These are phyloP conservation scores for Fusarium camptoceras DNA, from an alignment of 2,329 filamentous ascomycete genomes.

Conservation along the genomic window DNA sequence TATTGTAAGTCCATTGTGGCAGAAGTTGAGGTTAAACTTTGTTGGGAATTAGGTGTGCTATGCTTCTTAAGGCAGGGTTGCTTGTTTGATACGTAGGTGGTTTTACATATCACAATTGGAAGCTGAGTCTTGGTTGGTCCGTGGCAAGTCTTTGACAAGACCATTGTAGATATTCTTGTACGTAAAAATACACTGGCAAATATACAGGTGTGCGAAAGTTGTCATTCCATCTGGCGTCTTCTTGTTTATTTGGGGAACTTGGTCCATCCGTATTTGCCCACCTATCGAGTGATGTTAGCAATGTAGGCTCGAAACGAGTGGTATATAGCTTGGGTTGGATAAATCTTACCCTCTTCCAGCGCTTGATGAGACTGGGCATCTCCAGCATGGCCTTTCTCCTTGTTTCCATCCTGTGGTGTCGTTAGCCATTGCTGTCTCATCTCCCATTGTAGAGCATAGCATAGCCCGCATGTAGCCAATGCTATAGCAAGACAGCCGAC, in stretches of 20 bases:
- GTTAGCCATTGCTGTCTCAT: conserved; percentile 33
- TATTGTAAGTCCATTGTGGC: background rate
- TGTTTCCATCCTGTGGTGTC: conserved; percentile 76
- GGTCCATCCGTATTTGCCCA: conserved; percentile 67
- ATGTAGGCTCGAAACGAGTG: background rate
- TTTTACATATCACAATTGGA: conserved; percentile 4
- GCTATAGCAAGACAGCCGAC: conserved; percentile 47
- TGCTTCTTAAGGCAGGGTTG: background rate
- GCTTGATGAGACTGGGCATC: conserved; percentile 91
- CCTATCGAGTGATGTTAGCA: conserved; percentile 57
- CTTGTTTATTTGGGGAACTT: conserved; percentile 66
- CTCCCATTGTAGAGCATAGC: background rate
- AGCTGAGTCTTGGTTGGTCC: background rate
- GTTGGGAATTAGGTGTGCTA: background rate
- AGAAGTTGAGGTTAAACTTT: background rate
- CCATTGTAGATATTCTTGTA: conserved; percentile 40
- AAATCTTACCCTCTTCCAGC: conserved; percentile 85
- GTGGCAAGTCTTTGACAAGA: conserved; percentile 22
- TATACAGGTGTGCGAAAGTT: conserved; percentile 47
- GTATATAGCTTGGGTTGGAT: background rate
- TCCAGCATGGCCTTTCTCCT: conserved; percentile 91
- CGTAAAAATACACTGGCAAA: conserved; percentile 51
- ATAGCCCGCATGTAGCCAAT: background rate
- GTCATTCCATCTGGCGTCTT: conserved; percentile 31
- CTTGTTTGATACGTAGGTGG: background rate